Percentiles rank a stretch among this genome's conserved stretches.
phyloP scores from a whole-genome alignment of 108 stramenopile species.

The Aureococcus anophagefferens region DNA sequence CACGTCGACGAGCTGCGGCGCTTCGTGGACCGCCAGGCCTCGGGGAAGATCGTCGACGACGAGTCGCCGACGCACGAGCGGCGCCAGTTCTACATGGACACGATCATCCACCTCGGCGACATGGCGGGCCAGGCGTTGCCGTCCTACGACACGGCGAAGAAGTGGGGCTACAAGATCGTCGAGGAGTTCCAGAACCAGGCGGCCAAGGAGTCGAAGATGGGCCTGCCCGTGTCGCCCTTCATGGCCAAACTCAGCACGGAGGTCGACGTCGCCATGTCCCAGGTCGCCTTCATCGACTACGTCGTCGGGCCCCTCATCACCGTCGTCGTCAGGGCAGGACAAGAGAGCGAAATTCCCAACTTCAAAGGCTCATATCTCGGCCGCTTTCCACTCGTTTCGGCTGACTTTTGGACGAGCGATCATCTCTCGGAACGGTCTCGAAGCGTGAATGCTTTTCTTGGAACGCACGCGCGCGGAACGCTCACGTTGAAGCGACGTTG shows the following conservation, averaged over 20 bases:
- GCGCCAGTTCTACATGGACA: slow-evolving; percentile 19
- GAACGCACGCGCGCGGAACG: too few species aligned
- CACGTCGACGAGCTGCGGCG: slow-evolving; percentile 27
- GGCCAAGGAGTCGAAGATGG: slow-evolving; percentile 25
- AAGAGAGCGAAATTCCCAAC: too few species aligned
- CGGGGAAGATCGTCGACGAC: slow-evolving; percentile 5
- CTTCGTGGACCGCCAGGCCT: slow-evolving; percentile 10
- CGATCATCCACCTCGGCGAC: slow-evolving; percentile 41
- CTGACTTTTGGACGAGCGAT: too few species aligned
- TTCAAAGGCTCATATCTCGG: too few species aligned
- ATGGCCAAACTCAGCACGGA: slow-evolving; percentile 43
- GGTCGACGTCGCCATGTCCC: slow-evolving; percentile 29
- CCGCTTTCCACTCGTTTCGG: too few species aligned
- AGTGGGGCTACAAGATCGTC: slow-evolving; percentile 41
- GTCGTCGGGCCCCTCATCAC: slow-evolving; percentile 43
- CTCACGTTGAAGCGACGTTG: too few species aligned
- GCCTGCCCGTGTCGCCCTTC: slow-evolving; percentile 35
- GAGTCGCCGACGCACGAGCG: slow-evolving; percentile 9
- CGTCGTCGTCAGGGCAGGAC: too few species aligned
- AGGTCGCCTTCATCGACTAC: slow-evolving; percentile 43
- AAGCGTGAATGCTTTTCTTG: too few species aligned
- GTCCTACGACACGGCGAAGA: slow-evolving; percentile 33
- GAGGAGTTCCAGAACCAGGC: slow-evolving; percentile 41
- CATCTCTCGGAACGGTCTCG: too few species aligned
- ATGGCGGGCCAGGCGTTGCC: slow-evolving; percentile 33